Evolutionary conservation across 345 rosid species (phyloP).

Genomic region (Boechera divaricarpa): DNA sequence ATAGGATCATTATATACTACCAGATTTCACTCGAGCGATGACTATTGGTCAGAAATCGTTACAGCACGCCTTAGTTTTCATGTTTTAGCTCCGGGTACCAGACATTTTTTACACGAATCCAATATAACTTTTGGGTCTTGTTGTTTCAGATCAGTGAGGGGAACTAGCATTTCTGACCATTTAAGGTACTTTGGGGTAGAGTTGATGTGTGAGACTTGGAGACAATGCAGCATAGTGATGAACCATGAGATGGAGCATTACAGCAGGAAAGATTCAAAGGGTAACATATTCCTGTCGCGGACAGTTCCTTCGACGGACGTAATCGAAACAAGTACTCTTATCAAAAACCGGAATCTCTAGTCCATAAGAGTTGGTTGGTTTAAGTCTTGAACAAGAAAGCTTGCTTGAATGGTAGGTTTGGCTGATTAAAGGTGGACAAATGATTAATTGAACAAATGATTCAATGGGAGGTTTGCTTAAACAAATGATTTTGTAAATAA

Average conservation of each 20-base stretch:
- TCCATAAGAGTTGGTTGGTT: conserved; percentile 13
- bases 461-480: no score
- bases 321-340: conserved; percentile 41
- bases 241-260: conserved; percentile 46
- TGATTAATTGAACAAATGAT: no score
- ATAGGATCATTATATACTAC: conserved; percentile 7
- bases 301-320: conserved; percentile 33
- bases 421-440: not conserved
- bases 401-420: conserved; percentile 3
- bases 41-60: conserved; percentile 9
- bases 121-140: not conserved
- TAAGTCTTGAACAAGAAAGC: conserved; percentile 10
- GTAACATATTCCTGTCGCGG: conserved; percentile 67
- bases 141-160: conserved; percentile 70
- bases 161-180: conserved; percentile 80
- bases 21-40: not conserved
- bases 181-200: conserved; percentile 73
- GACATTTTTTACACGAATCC: not conserved
- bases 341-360: not conserved
- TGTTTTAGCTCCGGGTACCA: not conserved
- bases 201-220: conserved; percentile 59
- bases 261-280: conserved; percentile 61
- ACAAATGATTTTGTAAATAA: conserved; percentile 8
- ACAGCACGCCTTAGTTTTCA: conserved; percentile 1
- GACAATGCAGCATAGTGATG: conserved; percentile 76